Base-by-base conservation (phyloP, 2,329 filamentous ascomycete genomes). In the Xylariaceae sp. region DNA sequence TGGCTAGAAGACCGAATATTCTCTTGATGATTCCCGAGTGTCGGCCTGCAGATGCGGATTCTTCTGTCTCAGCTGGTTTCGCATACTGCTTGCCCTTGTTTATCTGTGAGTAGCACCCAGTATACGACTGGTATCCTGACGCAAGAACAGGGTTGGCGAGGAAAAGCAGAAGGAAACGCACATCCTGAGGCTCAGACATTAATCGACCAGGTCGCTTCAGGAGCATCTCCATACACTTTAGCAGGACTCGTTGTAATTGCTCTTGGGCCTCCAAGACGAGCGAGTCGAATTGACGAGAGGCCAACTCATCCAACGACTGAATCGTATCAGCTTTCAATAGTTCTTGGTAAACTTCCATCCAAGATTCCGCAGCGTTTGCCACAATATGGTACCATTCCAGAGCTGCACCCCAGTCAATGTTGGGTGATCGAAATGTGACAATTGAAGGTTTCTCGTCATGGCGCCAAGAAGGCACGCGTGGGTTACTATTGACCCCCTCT, bases 1-100 rank as follows among this genome's bases (percentile, higher is more conserved):
- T 90, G 1, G 90, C 88, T 23, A 96, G 71, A 8, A 96, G 76
- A 0, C 92, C 92, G 30, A 96, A 73, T 45, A 95, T 86, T 44
- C 92, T 84, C 73, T 96, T 96, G 67, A 95, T 84, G 56, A 96
- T 88, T 3, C 88, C 88, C 2, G 89, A 92, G 73, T 96, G 89
- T 60, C 89, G 84, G 1, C 87, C 87, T 30, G 37, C 47, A 47
- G 65, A 54, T 15, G 59, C 59, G 63, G 60, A 64, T 34, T 66
- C 58, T 39, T 67, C 66, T 15, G 34, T 17, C n/a, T 66, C 65
- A 1, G 34, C 52, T 39, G 59, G 56, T 44, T 45, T 56, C 4
- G 54, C 59, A 52, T n/a, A 45, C 8, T 35, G 58, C 37, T 66
- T 65, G 11, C 65, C 60, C 35, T 66, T 66, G 41, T 61, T 68